Evolutionary conservation across 1,284 basidiomycete species (phyloP), one percentile per base, ranked within the genome.

Genomic region (Cystobasidium slooffiae): DNA sequence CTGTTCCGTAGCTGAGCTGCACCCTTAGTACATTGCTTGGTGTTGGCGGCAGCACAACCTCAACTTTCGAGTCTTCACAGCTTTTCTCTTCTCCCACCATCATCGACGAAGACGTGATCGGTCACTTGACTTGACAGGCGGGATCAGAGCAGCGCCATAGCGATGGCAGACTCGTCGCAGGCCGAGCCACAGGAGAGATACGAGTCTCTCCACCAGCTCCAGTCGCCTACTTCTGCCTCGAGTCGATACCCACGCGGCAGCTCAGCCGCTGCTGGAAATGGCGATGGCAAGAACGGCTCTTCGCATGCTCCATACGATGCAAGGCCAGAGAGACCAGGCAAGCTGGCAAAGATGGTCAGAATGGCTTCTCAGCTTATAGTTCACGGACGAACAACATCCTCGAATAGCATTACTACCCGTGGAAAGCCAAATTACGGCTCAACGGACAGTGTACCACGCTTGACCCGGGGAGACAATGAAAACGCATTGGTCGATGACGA

Each of bases 311-410:
- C 31, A 31, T 31, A 31, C 31, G 31, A 31, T 5, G 31, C 31
- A 1, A 31, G 53, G 14, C 68, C 68, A 6, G 14, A 59, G 46
- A 7, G 68, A 20, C 70, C 70, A 20, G 63, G 70, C 39, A 73
- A 65, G 53, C 49, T 73, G 16, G 61, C 47, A 39, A 65, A 73
- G 24, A 65, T 73, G 63, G 70, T 73, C 51, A 53, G 70, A 44
- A 73, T 73, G 70, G 70, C 70, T 12, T 53, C 47, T 24, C 49
- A 73, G 49, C 62, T 73, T 31, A 47, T 73, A 61, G 53, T 68
- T 18, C 66, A 68, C 24, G 53, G 66, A 9, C 66, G 66, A 12
- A 58, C 53, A 12, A 66, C 69, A 10, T 44, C 37, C 20, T 62
- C 62, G 12, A 66, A 46, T 16, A 47, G 51, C 22, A 44, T 52